Conservation (phyloP, 768 basidiomycete genomes). For the Leccinellum albellum region DNA sequence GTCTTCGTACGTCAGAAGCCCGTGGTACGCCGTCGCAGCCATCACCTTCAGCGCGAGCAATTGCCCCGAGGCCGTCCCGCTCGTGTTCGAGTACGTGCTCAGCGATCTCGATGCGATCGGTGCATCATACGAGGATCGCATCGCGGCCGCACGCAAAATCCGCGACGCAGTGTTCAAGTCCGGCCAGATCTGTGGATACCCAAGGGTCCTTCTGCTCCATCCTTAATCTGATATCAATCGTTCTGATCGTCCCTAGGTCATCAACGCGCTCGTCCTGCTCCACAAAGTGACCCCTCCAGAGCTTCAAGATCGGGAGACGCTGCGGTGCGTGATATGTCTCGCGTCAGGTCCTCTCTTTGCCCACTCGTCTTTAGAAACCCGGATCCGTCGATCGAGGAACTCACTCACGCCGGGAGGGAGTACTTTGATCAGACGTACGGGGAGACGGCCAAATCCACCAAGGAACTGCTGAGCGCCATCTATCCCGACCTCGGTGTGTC, state of each 20-base stretch:
- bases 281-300: conserved; percentile 51
- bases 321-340: conserved; percentile 37
- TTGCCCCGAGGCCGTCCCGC: conserved; percentile 52
- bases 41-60: conserved; percentile 60
- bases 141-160: conserved; percentile 49
- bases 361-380: conserved; percentile 35
- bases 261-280: conserved; percentile 53
- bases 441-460: conserved; percentile 47
- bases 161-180: conserved; percentile 62
- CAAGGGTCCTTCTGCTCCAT: conserved; percentile 40
- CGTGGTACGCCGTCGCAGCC: conserved; percentile 60
- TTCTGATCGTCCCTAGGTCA: conserved; percentile 27
- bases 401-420: conserved; percentile 38
- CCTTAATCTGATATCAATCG: background rate
- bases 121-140: conserved; percentile 33
- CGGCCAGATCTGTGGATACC: conserved; percentile 54
- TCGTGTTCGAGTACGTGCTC: conserved; percentile 49
- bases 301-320: conserved; percentile 42
- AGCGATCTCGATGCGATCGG: conserved; percentile 37
- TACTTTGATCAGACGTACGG: conserved; percentile 54
- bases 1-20: conserved; percentile 32
- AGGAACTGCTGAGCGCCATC: conserved; percentile 42
- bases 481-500: conserved; percentile 65
- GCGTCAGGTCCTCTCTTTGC: background rate
- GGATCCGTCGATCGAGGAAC: conserved; percentile 40